Evolutionary conservation across 176 grass and related monocot species (phyloP), one percentile per base, ranked within the genome.

Genomic region (Zizania latifolia): DNA sequence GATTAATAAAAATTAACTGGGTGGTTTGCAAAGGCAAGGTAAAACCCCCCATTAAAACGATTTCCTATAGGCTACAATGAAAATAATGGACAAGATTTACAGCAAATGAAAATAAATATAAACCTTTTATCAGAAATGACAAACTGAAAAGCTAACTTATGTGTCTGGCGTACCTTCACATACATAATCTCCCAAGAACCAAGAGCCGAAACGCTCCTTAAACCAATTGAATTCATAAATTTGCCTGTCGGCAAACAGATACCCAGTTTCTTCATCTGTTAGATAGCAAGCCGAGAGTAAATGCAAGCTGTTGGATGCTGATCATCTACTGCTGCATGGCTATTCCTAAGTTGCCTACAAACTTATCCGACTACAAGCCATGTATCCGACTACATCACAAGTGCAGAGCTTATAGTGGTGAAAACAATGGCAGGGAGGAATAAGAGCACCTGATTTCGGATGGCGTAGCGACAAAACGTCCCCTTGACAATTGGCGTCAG

Each of bases 121-220:
- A 65, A 57, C 12, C 36, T 82, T 74, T 55, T n/a, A 34, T 34
- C 15, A 39, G 23, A 24, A 60, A 78, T 45, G 28, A 4, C 2
- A 79, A 70, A 70, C n/a, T 83, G 8, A 29, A 21, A 35, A n/a
- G n/a, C n/a, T n/a, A n/a, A 12, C 40, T 15, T 29, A 45, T 37
- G 14, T 34, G 37, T 65, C 46, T 31, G 81, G 11, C 31, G 57
- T 87, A 94, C 92, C 92, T 99, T 90, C 87, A 53, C 89, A 94
- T 22, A 90, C 95, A 86, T 92, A 99, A 68, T 99, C 85, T 57
- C 89, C 95, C 58, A 99, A 78, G 80, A 99, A 99, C 95, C 91
- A 99, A 78, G 92, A 89, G 12, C 95, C 86, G 16, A 83, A 94
- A 17, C 84, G 74, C 65, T 92, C 89, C 82, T 99, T 99, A 65